phyloP scores from a whole-genome alignment of 495 filamentous ascomycete species.

The Tuber aestivum region DNA sequence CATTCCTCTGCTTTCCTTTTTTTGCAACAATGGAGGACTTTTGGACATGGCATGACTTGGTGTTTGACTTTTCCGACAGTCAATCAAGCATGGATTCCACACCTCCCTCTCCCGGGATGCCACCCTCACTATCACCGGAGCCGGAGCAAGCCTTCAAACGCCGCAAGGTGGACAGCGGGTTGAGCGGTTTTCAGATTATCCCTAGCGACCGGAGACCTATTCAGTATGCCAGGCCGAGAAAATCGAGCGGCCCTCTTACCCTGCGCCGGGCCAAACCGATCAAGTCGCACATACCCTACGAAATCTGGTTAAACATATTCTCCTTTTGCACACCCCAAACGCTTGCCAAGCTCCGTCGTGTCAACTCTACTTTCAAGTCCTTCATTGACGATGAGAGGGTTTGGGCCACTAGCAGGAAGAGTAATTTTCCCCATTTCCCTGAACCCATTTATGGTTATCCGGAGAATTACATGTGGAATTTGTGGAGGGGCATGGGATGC shows the following conservation, averaged over 20 bases:
- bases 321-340: conserved; percentile 29
- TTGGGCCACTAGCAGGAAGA: conserved; percentile 33
- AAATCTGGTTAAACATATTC: conserved; percentile 36
- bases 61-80: not conserved
- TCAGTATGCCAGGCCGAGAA: conserved; percentile 13
- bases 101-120: not conserved
- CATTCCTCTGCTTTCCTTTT: not conserved
- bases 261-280: conserved; percentile 21
- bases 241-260: not conserved
- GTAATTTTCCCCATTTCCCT: conserved; percentile 29
- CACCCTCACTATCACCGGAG: not conserved
- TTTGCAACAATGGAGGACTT: conserved; percentile 4
- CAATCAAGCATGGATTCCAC: not conserved
- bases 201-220: conserved; percentile 3
- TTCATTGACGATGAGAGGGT: conserved; percentile 36
- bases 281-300: conserved; percentile 34
- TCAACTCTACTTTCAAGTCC: conserved; percentile 34
- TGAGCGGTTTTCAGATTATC: not conserved
- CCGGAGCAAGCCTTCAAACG: conserved; percentile 4
- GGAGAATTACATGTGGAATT: conserved; percentile 35
- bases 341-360: conserved; percentile 32
- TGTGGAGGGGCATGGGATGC: conserved; percentile 35
- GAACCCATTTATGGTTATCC: conserved; percentile 31
- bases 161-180: conserved; percentile 5
- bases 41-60: not conserved